Evolutionary conservation across 2,329 filamentous ascomycete species (phyloP).

Genomic region (Fusarium temperatum): DNA sequence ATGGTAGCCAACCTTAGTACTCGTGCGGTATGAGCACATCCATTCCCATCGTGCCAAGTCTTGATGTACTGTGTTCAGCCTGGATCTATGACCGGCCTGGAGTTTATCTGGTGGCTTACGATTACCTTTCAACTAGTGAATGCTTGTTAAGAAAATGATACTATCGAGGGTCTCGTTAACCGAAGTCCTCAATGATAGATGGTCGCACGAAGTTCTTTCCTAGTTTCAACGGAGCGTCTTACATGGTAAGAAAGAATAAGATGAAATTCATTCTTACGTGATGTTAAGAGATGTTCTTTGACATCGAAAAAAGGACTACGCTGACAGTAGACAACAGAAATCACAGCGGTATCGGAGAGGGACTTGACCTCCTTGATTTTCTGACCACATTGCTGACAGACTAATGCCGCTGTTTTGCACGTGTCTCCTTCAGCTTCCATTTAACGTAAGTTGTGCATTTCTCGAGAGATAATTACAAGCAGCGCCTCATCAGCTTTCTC

Average conservation of each 20-base stretch:
- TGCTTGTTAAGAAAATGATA: fast-evolving
- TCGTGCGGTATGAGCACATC: background rate
- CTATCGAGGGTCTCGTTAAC: fast-evolving
- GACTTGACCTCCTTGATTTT: fast-evolving
- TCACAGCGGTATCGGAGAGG: too few relatives aligned
- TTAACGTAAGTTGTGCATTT: fast-evolving
- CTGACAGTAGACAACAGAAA: background rate
- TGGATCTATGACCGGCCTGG: fast-evolving
- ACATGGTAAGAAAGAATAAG: background rate
- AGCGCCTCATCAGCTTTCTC: background rate
- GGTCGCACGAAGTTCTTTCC: background rate
- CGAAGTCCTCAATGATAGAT: background rate
- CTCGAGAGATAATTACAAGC: background rate
- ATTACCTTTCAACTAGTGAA: background rate
- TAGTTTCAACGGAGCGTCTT: background rate
- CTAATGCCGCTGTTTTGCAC: fast-evolving
- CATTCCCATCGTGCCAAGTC: fast-evolving
- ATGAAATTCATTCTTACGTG: background rate
- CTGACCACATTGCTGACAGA: too few relatives aligned
- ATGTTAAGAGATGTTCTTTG: background rate
- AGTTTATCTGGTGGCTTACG: background rate
- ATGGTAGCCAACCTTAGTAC: too few relatives aligned
- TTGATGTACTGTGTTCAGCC: background rate
- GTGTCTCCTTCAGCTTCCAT: fast-evolving
- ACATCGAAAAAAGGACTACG: background rate